Evolutionary conservation across 73 alveolate species (phyloP), one percentile per base, ranked within the genome.

Genomic region (Tetrahymena elliotti): DNA sequence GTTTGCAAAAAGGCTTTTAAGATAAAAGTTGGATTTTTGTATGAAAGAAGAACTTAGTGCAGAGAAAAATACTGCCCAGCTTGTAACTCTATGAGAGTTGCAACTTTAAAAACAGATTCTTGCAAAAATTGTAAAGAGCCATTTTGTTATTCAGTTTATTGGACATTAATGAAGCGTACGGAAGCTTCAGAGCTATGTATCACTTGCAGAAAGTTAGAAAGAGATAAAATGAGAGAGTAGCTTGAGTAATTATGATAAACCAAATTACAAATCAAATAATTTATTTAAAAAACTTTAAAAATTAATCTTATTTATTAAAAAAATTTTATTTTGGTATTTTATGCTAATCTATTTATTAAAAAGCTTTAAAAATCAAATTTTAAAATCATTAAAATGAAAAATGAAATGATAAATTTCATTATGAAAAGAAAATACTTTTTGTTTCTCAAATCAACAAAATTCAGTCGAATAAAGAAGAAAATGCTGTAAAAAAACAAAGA

Each of bases 1-100:
- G 94, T 96, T 9, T 96, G 98, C 84, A 93, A 96, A 52, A 95
- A 95, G 54, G 97, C 97, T 68, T 95, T 95, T 92, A 93, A 83
- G 82, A 95, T 93, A 34, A 95, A 53, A 38, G 92, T 34, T 31
- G 94, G 95, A 53, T 52, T 83, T 40, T 93, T 94, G 93, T 84
- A 93, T 95, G 97, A 95, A 10, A 83, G 93, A 2, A 96, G 96
- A 94, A 94, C 93, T 88, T 22, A 35, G 13, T 83, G 83, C 35
- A 39, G 93, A 47, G 96, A 96, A 35, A 84, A 84, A 93, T 96
- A 84, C 93, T 96, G 98, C 53, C 38, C 95, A 52, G 93, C 83
- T 92, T 96, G 98, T 84, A 53, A 53, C 94, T 47, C 95, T 24
- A 95, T 95, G 92, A 96, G 96, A 54, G 93, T 84, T n/a, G 95